phyloP scores from a whole-genome alignment of 164 flowering plant genomes.

The Umbellularia californica region DNA sequence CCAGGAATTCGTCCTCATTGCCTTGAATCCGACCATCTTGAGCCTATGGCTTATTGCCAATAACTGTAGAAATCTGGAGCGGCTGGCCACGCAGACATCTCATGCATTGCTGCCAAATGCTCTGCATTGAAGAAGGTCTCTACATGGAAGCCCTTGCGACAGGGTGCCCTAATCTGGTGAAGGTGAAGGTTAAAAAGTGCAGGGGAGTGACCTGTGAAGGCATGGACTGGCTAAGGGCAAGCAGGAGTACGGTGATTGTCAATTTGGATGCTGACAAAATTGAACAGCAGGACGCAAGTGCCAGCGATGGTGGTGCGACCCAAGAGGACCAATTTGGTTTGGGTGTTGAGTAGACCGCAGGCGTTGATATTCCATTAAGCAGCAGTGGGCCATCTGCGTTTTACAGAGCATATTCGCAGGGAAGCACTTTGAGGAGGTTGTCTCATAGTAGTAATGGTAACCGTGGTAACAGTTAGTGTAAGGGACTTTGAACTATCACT shows the following conservation, averaged over 20 bases:
- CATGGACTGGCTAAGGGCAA: too few relatives aligned
- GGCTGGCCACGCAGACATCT: too few relatives aligned
- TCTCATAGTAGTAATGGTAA: constrained; percentile 21
- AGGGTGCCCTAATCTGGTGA: too few relatives aligned
- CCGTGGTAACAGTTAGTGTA: background rate
- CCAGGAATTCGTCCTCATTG: too few relatives aligned
- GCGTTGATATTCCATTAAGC: constrained; percentile 28
- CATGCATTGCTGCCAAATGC: too few relatives aligned
- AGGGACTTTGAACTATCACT: background rate
- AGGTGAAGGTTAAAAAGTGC: too few relatives aligned
- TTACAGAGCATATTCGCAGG: constrained; percentile 45
- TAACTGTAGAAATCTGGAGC: too few relatives aligned
- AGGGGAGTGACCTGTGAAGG: too few relatives aligned
- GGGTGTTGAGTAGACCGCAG: constrained; percentile 1
- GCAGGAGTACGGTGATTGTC: constrained; percentile 47
- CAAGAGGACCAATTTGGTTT: constrained; percentile 38
- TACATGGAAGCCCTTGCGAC: too few relatives aligned
- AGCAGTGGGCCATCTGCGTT: constrained; percentile 37
- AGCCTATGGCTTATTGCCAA: too few relatives aligned
- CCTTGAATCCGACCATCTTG: too few relatives aligned
- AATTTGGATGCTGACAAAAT: constrained; percentile 49
- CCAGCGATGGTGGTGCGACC: constrained; percentile 44
- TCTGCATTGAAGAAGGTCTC: too few relatives aligned
- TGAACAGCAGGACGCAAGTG: constrained; percentile 44
- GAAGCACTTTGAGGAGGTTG: constrained; percentile 59